Conservation (phyloP, 139 green algal genomes). For the Auxenochlorella pyrenoidosa region DNA sequence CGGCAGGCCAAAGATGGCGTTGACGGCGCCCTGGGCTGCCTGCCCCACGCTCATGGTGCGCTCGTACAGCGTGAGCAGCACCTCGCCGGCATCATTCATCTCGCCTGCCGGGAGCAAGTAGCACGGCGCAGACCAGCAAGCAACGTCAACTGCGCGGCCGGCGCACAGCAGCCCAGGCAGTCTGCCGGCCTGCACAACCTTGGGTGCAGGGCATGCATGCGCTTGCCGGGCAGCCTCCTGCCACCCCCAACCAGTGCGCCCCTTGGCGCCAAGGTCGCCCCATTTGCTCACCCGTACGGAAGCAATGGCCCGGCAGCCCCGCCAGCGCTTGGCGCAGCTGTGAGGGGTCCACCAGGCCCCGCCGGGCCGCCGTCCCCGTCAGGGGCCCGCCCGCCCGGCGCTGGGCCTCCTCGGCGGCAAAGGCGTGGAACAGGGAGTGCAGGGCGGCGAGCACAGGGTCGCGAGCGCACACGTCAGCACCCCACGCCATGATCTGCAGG, state of each 20-base stretch:
- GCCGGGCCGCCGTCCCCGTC: conserved; percentile 4
- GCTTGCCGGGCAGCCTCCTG: background rate
- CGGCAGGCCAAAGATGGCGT: background rate
- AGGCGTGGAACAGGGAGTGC: conserved; percentile 54
- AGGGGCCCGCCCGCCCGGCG: background rate
- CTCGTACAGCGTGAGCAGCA: conserved; percentile 27
- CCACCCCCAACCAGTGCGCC: background rate
- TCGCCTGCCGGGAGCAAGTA: background rate
- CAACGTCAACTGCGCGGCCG: too few species aligned
- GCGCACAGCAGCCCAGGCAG: background rate
- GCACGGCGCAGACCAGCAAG: background rate
- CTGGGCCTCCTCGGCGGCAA: conserved; percentile 51
- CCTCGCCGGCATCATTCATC: conserved; percentile 26
- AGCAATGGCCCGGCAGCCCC: conserved; percentile 42
- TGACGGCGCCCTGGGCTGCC: background rate
- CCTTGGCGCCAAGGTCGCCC: background rate
- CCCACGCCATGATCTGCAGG: background rate
- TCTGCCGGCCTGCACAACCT: background rate
- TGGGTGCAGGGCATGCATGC: background rate
- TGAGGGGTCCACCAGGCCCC: conserved; percentile 60
- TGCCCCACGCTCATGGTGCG: background rate
- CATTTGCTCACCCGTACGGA: conserved; percentile 52
- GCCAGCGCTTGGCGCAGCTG: conserved; percentile 73
- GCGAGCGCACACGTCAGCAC: background rate
- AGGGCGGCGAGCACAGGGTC: conserved; percentile 65